These are phyloP conservation scores for Cicer arietinum DNA, from an alignment of 306 rosid species.

Conservation along the genomic window DNA sequence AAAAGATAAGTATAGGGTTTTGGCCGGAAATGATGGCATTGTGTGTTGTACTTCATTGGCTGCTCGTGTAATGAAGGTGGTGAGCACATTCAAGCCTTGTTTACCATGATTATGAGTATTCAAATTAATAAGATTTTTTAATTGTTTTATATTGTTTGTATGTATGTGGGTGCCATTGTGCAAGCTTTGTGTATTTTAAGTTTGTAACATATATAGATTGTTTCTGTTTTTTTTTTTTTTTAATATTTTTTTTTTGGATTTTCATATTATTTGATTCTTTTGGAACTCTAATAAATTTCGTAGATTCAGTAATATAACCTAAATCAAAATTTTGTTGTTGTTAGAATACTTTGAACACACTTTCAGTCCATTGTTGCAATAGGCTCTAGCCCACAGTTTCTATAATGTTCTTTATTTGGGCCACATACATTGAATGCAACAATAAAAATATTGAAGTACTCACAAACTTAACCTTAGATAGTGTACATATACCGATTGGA, in stretches of 20 bases:
- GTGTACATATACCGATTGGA: too few relatives aligned
- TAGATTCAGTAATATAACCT: not conserved
- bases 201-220: not conserved
- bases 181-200: slow-evolving; percentile 3
- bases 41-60: slow-evolving; percentile 55
- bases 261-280: not conserved
- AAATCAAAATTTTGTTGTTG: too few relatives aligned
- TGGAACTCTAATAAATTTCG: not conserved
- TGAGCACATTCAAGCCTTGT: slow-evolving; percentile 56
- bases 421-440: too few relatives aligned
- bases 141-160: slow-evolving; percentile 39
- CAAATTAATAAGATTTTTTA: not conserved
- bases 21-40: slow-evolving; percentile 95
- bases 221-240: not conserved
- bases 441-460: too few relatives aligned
- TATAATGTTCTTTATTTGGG: too few relatives aligned
- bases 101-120: slow-evolving; percentile 28
- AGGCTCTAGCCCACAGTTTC: too few relatives aligned
- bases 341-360: too few relatives aligned
- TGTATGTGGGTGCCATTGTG: not conserved
- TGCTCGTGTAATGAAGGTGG: slow-evolving; percentile 58
- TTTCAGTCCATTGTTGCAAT: too few relatives aligned
- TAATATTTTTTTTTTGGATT: not conserved
- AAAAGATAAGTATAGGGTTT: slow-evolving; percentile 81
- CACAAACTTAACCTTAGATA: too few relatives aligned